Conservation (phyloP, 768 basidiomycete species). For the Multifurca ochricompacta region DNA sequence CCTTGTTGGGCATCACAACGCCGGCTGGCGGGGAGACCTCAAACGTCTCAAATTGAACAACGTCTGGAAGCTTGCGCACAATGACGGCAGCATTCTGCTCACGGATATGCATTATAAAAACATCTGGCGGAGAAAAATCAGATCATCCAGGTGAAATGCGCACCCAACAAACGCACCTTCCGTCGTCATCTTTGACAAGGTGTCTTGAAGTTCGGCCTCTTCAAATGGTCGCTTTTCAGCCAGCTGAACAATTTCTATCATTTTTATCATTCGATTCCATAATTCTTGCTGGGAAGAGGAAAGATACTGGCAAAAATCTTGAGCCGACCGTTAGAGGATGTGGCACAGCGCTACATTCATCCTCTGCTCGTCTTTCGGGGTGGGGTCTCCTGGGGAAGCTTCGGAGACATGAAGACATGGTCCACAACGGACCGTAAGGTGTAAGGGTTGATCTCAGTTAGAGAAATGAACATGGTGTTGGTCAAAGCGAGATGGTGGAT, state of each 20-base stretch:
- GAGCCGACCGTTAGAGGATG: neutral
- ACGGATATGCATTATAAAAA: constrained; percentile 32
- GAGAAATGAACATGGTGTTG: neutral
- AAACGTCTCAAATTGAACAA: constrained; percentile 38
- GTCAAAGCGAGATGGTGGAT: neutral
- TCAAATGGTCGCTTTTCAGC: neutral
- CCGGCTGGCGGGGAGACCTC: constrained; percentile 34
- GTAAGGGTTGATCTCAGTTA: neutral
- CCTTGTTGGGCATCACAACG: constrained; percentile 31
- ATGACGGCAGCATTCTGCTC: constrained; percentile 44
- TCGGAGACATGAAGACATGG: constrained; percentile 9
- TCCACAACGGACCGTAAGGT: neutral
- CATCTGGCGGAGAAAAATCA: constrained; percentile 26
- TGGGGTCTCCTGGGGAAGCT: constrained; percentile 4
- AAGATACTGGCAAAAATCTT: neutral
- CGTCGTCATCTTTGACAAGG: neutral
- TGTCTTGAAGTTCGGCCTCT: neutral
- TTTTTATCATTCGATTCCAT: constrained; percentile 10
- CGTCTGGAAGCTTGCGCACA: neutral
- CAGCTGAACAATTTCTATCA: neutral
- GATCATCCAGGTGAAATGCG: neutral
- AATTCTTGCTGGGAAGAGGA: neutral
- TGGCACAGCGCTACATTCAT: constrained; percentile 5
- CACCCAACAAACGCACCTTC: neutral
- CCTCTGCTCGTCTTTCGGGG: neutral